These are phyloP conservation scores for Orychophragmus violaceus DNA, from an alignment of 345 rosid species.

Conservation along the genomic window DNA sequence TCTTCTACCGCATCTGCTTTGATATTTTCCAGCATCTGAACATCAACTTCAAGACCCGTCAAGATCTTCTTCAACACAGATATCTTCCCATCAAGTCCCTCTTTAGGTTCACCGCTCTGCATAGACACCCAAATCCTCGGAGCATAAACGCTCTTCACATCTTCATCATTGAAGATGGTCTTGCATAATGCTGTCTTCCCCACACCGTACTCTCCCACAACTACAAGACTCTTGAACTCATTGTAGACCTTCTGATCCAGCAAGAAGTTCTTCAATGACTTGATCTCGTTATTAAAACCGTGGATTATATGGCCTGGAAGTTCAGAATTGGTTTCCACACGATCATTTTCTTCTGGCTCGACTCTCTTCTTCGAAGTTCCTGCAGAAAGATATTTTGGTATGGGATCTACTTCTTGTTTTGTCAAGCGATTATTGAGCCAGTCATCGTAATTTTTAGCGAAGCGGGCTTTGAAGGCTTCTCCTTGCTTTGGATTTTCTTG, in stretches of 20 bases:
- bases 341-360: neutral
- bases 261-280: constrained; percentile 21
- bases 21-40: neutral
- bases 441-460: neutral
- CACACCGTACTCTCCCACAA: constrained; percentile 35
- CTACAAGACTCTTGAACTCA: constrained; percentile 36
- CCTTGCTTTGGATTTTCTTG: neutral
- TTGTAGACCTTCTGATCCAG: constrained; percentile 18
- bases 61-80: constrained; percentile 27
- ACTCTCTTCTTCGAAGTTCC: neutral
- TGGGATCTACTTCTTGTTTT: neutral
- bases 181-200: constrained; percentile 46
- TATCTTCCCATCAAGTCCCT: neutral
- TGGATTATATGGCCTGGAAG: neutral
- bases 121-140: constrained; percentile 45
- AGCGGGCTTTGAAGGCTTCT: neutral
- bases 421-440: neutral
- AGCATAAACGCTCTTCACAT: constrained; percentile 30
- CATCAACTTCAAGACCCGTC: constrained; percentile 25
- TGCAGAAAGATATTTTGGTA: neutral
- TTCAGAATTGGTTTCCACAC: neutral
- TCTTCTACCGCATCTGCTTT: neutral
- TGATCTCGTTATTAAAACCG: constrained; percentile 21
- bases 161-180: constrained; percentile 14
- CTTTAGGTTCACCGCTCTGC: neutral